Evolutionary conservation across 495 filamentous ascomycete species (phyloP).

Genomic region (Achaetomiella virescens): DNA sequence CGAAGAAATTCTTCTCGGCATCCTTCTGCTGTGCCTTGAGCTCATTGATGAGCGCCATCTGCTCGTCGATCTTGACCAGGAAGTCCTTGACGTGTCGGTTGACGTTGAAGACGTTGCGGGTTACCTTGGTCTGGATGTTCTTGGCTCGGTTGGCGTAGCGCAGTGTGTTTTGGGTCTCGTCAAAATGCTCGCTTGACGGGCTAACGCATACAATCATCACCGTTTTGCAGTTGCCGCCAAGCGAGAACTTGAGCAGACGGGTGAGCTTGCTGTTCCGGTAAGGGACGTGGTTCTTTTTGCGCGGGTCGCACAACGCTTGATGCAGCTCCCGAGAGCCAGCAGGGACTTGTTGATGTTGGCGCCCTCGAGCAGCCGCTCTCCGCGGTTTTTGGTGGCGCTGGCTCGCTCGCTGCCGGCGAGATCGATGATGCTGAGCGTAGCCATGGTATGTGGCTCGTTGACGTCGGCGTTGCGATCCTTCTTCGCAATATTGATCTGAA

Average conservation of each 20-base stretch:
- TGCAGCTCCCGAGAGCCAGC: conserved; percentile 91
- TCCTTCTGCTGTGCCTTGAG: conserved; percentile 89
- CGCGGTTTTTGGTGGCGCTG: conserved; percentile 93
- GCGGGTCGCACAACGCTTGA: conserved; percentile 96
- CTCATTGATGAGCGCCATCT: conserved; percentile 88
- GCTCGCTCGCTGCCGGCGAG: conserved; percentile 93
- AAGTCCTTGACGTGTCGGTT: conserved; percentile 99
- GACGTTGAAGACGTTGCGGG: conserved; percentile 97
- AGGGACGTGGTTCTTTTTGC: conserved; percentile 89
- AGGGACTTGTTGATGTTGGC: conserved; percentile 99
- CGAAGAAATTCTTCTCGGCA: conserved; percentile 75
- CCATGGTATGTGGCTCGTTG: conserved; percentile 95
- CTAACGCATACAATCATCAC: conserved; percentile 99
- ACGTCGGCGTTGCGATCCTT: conserved; percentile 90
- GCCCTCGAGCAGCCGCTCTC: conserved; percentile 84
- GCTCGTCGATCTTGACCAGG: conserved; percentile 94
- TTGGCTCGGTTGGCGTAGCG: conserved; percentile 97
- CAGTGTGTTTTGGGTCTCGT: conserved; percentile 97
- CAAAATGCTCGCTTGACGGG: conserved; percentile 93
- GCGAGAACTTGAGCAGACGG: conserved; percentile 89
- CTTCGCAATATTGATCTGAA: conserved; percentile 93
- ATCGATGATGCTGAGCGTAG: conserved; percentile 96
- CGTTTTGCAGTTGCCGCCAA: conserved; percentile 96
- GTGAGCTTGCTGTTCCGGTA: conserved; percentile 98
- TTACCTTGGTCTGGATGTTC: conserved; percentile 99